Percentiles rank a stretch among this genome's conserved stretches.
These are phyloP conservation scores for Peronosclerospora sorghi DNA, from an alignment of 352 stramenopile species.

Conservation along the genomic window DNA sequence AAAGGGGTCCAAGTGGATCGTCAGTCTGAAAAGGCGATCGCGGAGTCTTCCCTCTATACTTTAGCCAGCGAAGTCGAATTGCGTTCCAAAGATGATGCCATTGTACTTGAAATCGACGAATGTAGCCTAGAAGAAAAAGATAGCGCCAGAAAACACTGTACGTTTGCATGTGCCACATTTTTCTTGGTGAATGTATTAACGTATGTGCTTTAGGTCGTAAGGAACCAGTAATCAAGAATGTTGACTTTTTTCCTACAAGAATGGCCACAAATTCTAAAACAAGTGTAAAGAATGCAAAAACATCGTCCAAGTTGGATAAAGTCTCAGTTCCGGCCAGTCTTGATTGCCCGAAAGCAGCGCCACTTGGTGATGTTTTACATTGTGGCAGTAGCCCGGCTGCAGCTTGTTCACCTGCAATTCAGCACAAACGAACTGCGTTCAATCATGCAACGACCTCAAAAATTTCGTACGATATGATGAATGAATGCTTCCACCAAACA, in stretches of 20 bases:
- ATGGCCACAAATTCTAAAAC: background rate
- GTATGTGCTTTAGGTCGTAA: slow-evolving; percentile 17
- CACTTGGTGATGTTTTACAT: background rate
- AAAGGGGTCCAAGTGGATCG: background rate
- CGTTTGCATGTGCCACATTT: slow-evolving; percentile 4
- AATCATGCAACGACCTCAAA: slow-evolving; percentile 3
- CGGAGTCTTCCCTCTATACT: background rate
- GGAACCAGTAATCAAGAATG: slow-evolving; percentile 3
- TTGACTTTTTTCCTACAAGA: background rate
- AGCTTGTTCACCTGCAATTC: background rate
- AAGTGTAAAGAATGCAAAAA: slow-evolving; percentile 3
- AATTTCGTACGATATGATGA: slow-evolving; percentile 41
- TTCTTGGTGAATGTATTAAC: background rate
- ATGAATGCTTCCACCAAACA: slow-evolving; percentile 39
- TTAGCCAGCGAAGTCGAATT: background rate
- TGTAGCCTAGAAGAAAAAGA: slow-evolving; percentile 3
- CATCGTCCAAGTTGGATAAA: background rate
- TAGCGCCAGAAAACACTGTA: slow-evolving; percentile 20
- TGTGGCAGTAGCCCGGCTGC: slow-evolving; percentile 5
- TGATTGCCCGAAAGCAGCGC: background rate
- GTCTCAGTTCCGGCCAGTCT: background rate
- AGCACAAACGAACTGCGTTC: slow-evolving; percentile 10
- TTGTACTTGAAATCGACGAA: background rate
- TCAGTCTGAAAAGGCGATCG: background rate
- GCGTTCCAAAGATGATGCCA: background rate